phyloP scores from a whole-genome alignment of 306 rosid species.

The Dalbergia cultrata region DNA sequence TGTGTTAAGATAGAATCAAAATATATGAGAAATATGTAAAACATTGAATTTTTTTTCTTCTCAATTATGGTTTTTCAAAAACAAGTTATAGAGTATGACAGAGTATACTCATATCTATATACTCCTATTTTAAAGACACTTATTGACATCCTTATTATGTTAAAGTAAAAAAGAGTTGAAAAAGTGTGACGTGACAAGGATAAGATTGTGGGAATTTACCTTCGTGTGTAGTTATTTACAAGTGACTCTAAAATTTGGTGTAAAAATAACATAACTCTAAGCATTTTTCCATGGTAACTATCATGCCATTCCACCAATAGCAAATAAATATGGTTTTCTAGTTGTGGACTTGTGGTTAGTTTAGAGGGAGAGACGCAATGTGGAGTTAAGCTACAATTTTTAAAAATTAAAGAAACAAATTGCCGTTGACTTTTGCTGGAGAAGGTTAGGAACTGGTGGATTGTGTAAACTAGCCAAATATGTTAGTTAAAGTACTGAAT shows the following conservation, averaged over 20 bases:
- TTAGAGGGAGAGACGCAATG: not conserved
- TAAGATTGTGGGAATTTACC: no score
- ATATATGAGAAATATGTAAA: slow-evolving; percentile 1
- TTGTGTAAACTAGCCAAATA: not conserved
- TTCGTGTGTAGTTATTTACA: no score
- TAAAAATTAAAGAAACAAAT: not conserved
- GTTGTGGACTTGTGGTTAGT: not conserved
- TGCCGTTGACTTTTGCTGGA: slow-evolving; percentile 13
- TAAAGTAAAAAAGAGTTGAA: no score
- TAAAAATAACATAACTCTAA: not conserved
- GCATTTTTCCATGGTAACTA: not conserved
- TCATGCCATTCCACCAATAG: not conserved
- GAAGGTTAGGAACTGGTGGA: slow-evolving; percentile 40
- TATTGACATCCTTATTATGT: no score
- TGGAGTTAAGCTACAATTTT: not conserved
- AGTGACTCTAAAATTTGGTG: no score
- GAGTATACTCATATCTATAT: no score
- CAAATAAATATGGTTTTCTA: not conserved
- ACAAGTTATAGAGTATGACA: no score
- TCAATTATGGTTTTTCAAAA: not conserved
- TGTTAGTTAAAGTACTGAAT: slow-evolving; percentile 12
- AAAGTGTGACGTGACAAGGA: no score
- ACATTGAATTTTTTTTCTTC: not conserved
- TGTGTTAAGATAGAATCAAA: slow-evolving; percentile 42
- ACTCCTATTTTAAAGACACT: no score